Evolutionary conservation across 768 basidiomycete species (phyloP), one percentile per base, ranked within the genome.

Genomic region (Macrocybe gigantea): DNA sequence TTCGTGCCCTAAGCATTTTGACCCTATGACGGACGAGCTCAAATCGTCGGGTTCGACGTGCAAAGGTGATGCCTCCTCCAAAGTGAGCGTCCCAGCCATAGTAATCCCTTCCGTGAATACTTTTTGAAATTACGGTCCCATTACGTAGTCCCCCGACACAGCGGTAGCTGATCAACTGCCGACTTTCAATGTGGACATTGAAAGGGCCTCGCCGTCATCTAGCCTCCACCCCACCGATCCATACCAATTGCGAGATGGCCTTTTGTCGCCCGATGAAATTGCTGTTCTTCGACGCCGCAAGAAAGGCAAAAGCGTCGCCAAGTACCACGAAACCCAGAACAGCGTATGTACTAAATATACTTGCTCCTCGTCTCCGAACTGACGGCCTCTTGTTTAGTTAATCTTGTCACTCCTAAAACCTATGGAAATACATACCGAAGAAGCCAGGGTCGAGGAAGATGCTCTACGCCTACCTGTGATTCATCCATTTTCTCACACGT

Each of bases 341-440:
- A 66, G 80, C 53, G 89, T 86, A 41, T 34, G 78, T 59, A 33
- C 55, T 49, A 41, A 11, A 12, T 36, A n/a, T 35, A 11, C 11
- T 29, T 43, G 2, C 31, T 38, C 10, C 30, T 15, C 1, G 7
- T 31, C 22, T 32, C 10, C 39, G n/a, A 15, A 37, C 35, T 13
- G 30, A 15, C 36, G 39, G 33, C 13, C 39, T 56, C 41, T 41
- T n/a, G n/a, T 30, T 34, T 57, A 95, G 88, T 84, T 93, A 50
- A 95, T 98, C 52, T 61, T 68, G n/a, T 77, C 80, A n/a, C 67
- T 97, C 51, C 76, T 98, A 33, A 96, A 95, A 65, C 80, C 93
- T 1, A 86, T 98, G 80, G 88, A 92, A 33, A 83, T 85, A 33
- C 88, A 93, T 58, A 91, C 91, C 0, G 77, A 80, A 44, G 90